Base-by-base conservation (phyloP, 2,329 filamentous ascomycete genomes). In the Leptographium galeiforme region DNA sequence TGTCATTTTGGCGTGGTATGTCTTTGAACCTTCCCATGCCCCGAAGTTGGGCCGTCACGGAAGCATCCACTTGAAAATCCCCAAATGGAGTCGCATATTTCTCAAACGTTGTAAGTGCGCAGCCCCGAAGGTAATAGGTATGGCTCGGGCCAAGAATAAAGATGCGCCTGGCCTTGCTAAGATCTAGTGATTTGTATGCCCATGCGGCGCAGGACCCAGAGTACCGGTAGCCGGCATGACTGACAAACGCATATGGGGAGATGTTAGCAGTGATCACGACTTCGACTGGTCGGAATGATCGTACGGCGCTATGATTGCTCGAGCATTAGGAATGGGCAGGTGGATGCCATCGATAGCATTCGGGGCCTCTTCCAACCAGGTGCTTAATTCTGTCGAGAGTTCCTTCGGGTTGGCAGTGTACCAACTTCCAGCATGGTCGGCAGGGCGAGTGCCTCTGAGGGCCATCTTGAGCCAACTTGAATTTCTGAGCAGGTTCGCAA, bases 91-190 rank as follows among this genome's bases (percentile, higher is more conserved):
- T 94, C 14, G 71, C 77, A 65, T 89, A 93, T 56, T 75, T 72
- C 34, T 73, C 75, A 63, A 88, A 89, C 12, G 74, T 77, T 0
- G 89, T 85, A 8, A 95, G 75, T 3, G 89, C 89, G 59, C 87
- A 86, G 50, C 83, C 86, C 1, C 77, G 72, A 1, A 97, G 80
- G 58, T 88, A 86, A 67, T 87, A 82, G 49, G 91, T 89, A 63
- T 98, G 93, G 1, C 91, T 96, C 2, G 93, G 93, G 0, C 93
- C 93, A 16, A 98, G 79, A 44, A 98, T 74, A 64, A 98, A 97
- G 58, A 98, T 79, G 4, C 89, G 85, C 68, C 94, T 95, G 30
- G 83, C 85, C 57, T 81, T 79, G 56, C 81, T 84, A 53, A 97
- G 76, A 66, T 97, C 89, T 50, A 95, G 82, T 8, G 80, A 79